phyloP scores from a whole-genome alignment of 305 asterid genomes.

The Vinca major region DNA sequence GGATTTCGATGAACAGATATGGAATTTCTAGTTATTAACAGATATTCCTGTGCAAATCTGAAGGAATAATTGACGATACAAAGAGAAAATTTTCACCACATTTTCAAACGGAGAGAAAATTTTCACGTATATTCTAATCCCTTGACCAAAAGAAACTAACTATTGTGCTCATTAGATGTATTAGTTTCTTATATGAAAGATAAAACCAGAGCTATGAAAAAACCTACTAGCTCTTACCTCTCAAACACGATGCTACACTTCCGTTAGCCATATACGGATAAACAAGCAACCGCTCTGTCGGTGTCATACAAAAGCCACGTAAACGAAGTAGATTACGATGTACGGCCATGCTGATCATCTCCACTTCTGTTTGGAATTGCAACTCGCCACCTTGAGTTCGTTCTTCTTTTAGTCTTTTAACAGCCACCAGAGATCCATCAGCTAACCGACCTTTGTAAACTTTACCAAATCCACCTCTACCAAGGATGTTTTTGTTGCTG shows the following conservation, averaged over 20 bases:
- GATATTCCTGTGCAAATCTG: no score
- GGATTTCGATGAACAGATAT: no score
- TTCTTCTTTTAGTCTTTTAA: slow-evolving; percentile 78
- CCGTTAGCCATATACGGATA: slow-evolving; percentile 85
- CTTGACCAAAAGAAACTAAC: not conserved
- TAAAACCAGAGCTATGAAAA: not conserved
- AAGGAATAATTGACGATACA: no score
- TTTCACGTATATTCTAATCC: no score
- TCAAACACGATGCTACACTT: slow-evolving; percentile 76
- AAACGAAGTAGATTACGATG: slow-evolving; percentile 76
- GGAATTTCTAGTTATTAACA: no score
- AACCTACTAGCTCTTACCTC: slow-evolving; percentile 39
- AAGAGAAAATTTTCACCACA: no score
- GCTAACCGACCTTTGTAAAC: slow-evolving; percentile 83
- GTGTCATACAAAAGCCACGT: slow-evolving; percentile 81
- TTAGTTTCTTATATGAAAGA: slow-evolving; percentile 5
- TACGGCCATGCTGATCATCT: slow-evolving; percentile 74
- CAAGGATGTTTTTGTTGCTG: slow-evolving; percentile 52
- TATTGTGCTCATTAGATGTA: not conserved
- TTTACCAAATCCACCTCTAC: slow-evolving; percentile 74
- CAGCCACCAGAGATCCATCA: slow-evolving; percentile 68
- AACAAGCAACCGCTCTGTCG: slow-evolving; percentile 75
- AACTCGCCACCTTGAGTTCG: slow-evolving; percentile 66
- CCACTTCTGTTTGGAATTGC: slow-evolving; percentile 84
- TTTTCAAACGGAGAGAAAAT: no score